Evolutionary conservation across 169 alveolate species (phyloP), one percentile per base, ranked within the genome.

Genomic region (Condylostoma magnum): DNA sequence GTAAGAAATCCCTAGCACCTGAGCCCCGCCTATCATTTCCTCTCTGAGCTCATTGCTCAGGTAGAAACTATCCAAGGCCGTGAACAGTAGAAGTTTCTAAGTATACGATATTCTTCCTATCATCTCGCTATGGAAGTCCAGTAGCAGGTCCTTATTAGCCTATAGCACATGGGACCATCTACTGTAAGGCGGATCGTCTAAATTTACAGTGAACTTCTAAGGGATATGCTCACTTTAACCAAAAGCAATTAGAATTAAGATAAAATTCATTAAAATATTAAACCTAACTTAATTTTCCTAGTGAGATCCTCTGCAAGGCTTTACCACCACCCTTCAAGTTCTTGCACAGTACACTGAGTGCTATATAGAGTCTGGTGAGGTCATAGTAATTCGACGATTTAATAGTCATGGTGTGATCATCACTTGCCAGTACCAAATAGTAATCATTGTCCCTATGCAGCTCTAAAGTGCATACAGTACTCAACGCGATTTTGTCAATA

Each of bases 101-200:
- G 6, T 12, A 18, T 22, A 28, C 18, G 71, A 15, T 51, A 22
- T 2, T 51, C 12, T 41, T 41, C 12, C 8, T 41, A 12, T 10
- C 8, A 41, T 41, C 8, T 41, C 12, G 8, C 8, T 41, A 41
- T 41, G 48, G 8, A 41, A 41, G 12, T 41, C 12, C 12, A 10
- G 12, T 41, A 41, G 48, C 8, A 41, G 12, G 12, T 41, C 18
- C 6, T 31, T 55, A 41, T 38, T 38, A 8, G 56, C 41, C 12
- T 30, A 31, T 60, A 38, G 71, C 36, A 60, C 33, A 31, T 60
- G 71, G 12, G 56, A 18, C 71, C 71, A 60, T 6, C 71, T 18
- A 8, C 56, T 60, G 12, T 12, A 36, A 2, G 71, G 71, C 6
- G 54, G 57, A 3, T 60, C 37, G 20, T 33, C 10, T 0, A 60